These are phyloP conservation scores for Halophytophthora polymorphica DNA, from an alignment of 352 stramenopile species.

Conservation along the genomic window DNA sequence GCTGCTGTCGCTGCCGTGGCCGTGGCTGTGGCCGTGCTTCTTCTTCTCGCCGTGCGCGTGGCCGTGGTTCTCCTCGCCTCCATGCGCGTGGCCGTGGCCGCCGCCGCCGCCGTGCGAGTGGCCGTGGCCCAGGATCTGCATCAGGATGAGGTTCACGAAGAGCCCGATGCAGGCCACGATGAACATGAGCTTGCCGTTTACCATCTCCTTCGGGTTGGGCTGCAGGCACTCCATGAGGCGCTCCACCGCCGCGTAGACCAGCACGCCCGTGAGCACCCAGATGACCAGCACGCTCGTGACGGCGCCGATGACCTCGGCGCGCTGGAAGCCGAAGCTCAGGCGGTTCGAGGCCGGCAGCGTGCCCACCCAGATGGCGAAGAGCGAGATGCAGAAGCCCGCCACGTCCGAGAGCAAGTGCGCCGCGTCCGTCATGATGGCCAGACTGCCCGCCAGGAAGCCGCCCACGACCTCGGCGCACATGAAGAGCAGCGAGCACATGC, in stretches of 20 bases:
- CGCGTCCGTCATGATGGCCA: slow-evolving; percentile 93
- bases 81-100: slow-evolving; percentile 42
- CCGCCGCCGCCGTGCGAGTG: slow-evolving; percentile 59
- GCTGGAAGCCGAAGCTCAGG: slow-evolving; percentile 94
- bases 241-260: slow-evolving; percentile 93
- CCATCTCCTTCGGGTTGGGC: slow-evolving; percentile 69
- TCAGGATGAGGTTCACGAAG: slow-evolving; percentile 95
- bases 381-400: slow-evolving; percentile 69
- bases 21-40: slow-evolving; percentile 21
- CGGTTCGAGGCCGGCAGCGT: slow-evolving; percentile 65
- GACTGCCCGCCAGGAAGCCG: slow-evolving; percentile 90
- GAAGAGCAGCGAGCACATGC: slow-evolving; percentile 88
- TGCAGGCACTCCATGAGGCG: slow-evolving; percentile 80
- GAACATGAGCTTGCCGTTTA: slow-evolving; percentile 97
- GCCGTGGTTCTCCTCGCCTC: slow-evolving; percentile 17
- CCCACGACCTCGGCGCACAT: slow-evolving; percentile 94
- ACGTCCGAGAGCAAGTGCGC: slow-evolving; percentile 75
- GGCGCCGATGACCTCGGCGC: slow-evolving; percentile 94
- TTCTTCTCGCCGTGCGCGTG: slow-evolving; percentile 9
- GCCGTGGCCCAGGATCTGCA: slow-evolving; percentile 88
- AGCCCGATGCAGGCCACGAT: slow-evolving; percentile 94
- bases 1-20: not conserved
- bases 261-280: slow-evolving; percentile 91
- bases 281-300: slow-evolving; percentile 93
- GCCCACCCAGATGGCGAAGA: slow-evolving; percentile 71